A percentile compares a stretch with the other conserved stretches of the same genome.
These are phyloP conservation scores for Linnemannia elongata DNA, from an alignment of 192 early-diverging fungal species.

Conservation along the genomic window DNA sequence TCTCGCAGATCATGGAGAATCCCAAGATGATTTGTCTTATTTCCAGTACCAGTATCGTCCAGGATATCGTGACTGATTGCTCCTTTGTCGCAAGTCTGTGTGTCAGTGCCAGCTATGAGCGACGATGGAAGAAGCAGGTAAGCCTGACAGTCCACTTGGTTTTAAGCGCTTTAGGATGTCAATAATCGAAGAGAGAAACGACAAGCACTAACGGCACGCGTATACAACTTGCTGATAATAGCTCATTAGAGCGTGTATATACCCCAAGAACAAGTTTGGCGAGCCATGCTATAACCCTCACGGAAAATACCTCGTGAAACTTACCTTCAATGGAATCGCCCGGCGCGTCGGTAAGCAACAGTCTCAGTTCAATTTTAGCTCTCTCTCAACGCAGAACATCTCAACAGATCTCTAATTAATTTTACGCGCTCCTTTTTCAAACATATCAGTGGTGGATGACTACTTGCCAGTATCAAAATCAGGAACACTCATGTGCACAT, in stretches of 20 bases:
- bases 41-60: conserved; percentile 76
- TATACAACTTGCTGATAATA: conserved; percentile 15
- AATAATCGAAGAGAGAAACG: not conserved
- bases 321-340: conserved; percentile 88
- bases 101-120: conserved; percentile 86
- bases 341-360: conserved; percentile 71
- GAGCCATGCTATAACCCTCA: conserved; percentile 85
- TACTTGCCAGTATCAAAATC: conserved; percentile 80
- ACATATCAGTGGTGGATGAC: conserved; percentile 84
- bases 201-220: not conserved
- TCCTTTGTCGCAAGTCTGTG: conserved; percentile 95
- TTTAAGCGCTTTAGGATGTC: not conserved
- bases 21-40: conserved; percentile 78
- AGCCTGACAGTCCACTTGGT: not conserved
- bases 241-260: conserved; percentile 89
- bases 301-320: conserved; percentile 91
- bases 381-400: not conserved
- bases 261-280: conserved; percentile 81
- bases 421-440: conserved; percentile 11
- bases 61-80: conserved; percentile 96
- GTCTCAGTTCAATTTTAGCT: not conserved
- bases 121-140: conserved; percentile 78
- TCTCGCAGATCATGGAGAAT: conserved; percentile 75
- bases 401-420: not conserved
- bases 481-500: conserved; percentile 89